Percentiles rank a stretch among this genome's conserved stretches.
phyloP scores from a whole-genome alignment of 192 early-diverging fungal species.

The Chytriomyces sp. region DNA sequence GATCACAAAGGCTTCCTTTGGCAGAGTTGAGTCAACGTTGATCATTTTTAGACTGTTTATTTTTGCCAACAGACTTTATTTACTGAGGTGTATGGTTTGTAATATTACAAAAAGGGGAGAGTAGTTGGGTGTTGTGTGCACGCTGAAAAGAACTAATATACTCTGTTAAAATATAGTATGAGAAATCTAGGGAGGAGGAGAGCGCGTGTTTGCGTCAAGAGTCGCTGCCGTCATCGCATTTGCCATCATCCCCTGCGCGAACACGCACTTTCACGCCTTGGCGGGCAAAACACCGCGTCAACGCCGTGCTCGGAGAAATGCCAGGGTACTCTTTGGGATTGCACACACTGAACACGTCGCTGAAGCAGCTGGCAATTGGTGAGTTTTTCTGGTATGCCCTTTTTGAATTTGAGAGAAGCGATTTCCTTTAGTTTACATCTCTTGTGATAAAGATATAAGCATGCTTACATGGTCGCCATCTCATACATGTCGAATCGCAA shows the following conservation, averaged over 20 bases:
- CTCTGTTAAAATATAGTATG: neutral
- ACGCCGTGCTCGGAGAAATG: constrained; percentile 44
- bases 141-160: neutral
- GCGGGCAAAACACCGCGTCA: constrained; percentile 48
- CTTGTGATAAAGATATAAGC: neutral
- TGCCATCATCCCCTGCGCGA: constrained; percentile 7
- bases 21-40: constrained; percentile 6
- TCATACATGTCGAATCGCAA: constrained; percentile 50
- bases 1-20: constrained; percentile 72
- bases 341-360: constrained; percentile 42
- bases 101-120: too few species aligned
- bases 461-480: constrained; percentile 5
- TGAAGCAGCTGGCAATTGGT: constrained; percentile 30
- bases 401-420: neutral
- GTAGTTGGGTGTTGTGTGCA: neutral
- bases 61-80: neutral
- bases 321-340: constrained; percentile 54
- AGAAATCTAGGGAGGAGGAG: neutral
- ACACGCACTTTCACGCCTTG: constrained; percentile 52
- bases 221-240: neutral
- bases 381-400: constrained; percentile 24
- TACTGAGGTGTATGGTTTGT: too few species aligned
- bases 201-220: neutral
- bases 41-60: neutral
- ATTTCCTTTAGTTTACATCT: neutral